These are phyloP conservation scores for Draba incana DNA, from an alignment of 345 rosid genomes.

Conservation along the genomic window DNA sequence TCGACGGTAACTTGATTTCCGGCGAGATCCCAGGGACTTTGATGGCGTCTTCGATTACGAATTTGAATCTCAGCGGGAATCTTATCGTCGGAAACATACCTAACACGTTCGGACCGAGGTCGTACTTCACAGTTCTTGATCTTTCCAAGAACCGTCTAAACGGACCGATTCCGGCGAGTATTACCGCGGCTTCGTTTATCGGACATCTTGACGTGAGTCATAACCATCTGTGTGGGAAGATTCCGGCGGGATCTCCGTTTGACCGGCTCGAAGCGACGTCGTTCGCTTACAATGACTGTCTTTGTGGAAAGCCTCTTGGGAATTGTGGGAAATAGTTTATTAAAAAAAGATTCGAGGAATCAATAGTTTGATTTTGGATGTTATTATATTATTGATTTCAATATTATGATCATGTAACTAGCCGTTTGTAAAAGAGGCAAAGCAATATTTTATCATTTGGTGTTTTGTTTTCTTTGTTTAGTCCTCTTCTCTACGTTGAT, in stretches of 20 bases:
- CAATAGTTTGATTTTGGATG: background rate
- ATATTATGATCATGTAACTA: conserved; percentile 22
- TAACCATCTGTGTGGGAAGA: conserved; percentile 79
- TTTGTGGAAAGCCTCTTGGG: conserved; percentile 80
- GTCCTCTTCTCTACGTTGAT: background rate
- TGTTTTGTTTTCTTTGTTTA: background rate
- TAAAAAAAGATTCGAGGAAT: conserved; percentile 12
- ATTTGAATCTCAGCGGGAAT: conserved; percentile 69
- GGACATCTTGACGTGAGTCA: conserved; percentile 87
- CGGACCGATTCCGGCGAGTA: conserved; percentile 62
- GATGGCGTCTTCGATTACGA: conserved; percentile 68
- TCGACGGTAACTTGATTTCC: conserved; percentile 62
- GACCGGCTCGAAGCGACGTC: conserved; percentile 68
- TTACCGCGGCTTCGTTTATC: conserved; percentile 56
- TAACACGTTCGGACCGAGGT: conserved; percentile 61
- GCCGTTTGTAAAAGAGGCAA: conserved; percentile 20
- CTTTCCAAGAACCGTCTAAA: conserved; percentile 65
- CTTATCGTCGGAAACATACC: conserved; percentile 69
- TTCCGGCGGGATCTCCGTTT: conserved; percentile 77
- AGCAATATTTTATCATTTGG: background rate
- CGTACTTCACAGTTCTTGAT: conserved; percentile 78
- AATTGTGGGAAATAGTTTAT: conserved; percentile 46
- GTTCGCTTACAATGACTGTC: conserved; percentile 63
- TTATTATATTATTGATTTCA: background rate
- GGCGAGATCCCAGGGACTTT: conserved; percentile 61